Evolutionary conservation across 768 basidiomycete genomes (phyloP).

Genomic region (Leccinum imitatum): DNA sequence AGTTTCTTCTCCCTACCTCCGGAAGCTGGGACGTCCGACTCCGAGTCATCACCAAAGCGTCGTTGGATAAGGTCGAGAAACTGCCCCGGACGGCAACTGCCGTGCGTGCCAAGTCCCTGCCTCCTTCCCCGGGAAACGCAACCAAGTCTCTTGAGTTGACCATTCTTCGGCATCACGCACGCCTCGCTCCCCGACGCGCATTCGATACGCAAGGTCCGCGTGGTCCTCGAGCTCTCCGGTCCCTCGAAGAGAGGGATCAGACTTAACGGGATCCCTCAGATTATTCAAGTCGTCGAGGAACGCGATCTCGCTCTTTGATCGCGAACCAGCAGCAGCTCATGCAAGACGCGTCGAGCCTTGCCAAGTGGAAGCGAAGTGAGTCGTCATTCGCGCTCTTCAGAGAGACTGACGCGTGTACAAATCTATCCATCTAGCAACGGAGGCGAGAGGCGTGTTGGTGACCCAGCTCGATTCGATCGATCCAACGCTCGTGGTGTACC

Average conservation of each 20-base stretch:
- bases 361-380: conserved; percentile 92
- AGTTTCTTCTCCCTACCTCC: conserved; percentile 70
- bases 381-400: conserved; percentile 10
- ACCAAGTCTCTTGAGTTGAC: conserved; percentile 48
- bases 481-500: conserved; percentile 92
- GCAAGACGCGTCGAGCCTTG: conserved; percentile 70
- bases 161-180: conserved; percentile 68
- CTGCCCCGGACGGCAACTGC: conserved; percentile 74
- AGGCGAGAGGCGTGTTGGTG: conserved; percentile 87
- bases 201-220: conserved; percentile 75
- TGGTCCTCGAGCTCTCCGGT: conserved; percentile 79
- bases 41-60: conserved; percentile 71
- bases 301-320: conserved; percentile 57
- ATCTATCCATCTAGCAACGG: conserved; percentile 54
- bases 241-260: conserved; percentile 68
- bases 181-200: conserved; percentile 68
- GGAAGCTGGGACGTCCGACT: conserved; percentile 90
- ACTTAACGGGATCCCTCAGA: conserved; percentile 81
- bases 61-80: conserved; percentile 66
- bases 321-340: conserved; percentile 46
- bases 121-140: conserved; percentile 31
- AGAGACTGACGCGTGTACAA: not conserved
- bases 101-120: conserved; percentile 40
- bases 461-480: conserved; percentile 97
- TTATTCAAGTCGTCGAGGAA: conserved; percentile 62